A percentile compares a stretch with the other conserved stretches of the same genome.
phyloP scores from a whole-genome alignment of 2,329 filamentous ascomycete genomes.

The Sphaerulina vaccinii region DNA sequence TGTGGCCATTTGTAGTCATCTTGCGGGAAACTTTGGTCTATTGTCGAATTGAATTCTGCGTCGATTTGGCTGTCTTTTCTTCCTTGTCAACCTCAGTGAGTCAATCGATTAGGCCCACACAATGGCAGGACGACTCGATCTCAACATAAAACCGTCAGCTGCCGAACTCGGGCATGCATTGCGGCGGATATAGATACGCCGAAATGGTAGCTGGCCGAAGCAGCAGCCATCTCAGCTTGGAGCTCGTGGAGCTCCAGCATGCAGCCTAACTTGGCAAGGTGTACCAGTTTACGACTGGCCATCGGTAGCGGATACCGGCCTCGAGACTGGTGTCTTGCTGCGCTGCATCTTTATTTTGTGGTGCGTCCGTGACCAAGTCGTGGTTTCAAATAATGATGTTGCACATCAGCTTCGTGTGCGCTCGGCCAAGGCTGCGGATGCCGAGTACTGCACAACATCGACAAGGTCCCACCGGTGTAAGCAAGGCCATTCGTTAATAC shows the following conservation, averaged over 20 bases:
- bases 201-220: neutral
- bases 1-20: slow-evolving; percentile 23
- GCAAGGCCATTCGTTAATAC: neutral
- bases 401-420: no score
- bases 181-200: slow-evolving; percentile 7
- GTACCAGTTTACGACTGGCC: neutral
- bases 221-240: neutral
- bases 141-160: neutral
- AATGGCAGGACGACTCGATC: neutral
- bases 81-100: no score
- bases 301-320: slow-evolving; percentile 4
- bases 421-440: no score
- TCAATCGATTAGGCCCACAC: no score
- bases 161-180: slow-evolving; percentile 15
- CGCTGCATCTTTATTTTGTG: neutral
- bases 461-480: no score
- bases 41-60: no score
- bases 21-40: no score
- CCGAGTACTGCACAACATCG: no score
- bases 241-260: neutral
- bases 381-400: no score
- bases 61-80: no score
- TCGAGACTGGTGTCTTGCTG: neutral
- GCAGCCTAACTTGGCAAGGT: slow-evolving; percentile 5
- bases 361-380: neutral